Base-by-base conservation (phyloP, 441 rosid genomes). In the Populus hybrid region DNA sequence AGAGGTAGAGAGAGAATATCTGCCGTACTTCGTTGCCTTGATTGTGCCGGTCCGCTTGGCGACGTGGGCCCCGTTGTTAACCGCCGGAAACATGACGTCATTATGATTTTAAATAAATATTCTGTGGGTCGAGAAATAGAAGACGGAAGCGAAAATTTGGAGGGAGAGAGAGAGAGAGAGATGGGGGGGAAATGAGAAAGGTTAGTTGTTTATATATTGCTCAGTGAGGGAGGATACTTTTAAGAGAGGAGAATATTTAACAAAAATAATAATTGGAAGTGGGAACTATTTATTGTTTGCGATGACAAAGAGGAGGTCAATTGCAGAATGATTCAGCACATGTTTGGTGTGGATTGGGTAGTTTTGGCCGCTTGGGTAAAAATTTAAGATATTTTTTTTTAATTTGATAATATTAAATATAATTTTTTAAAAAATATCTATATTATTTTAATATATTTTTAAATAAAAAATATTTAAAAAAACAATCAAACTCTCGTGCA, bases 11-110 rank as follows among this genome's bases (percentile, higher is more conserved):
- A 79, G 4, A 80, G 70, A 70, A 80, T 28, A 79, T 79, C 78
- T 53, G 76, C 70, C 68, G 81, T 46, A 14, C 57, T 50, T 36
- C 80, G 83, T 3, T 40, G 81, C 24, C 67, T 86, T 32, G 78
- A 71, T 61, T 79, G 79, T 63, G 74, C 38, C 40, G 80, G 71
- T 50, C 79, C 67, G 68, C 57, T 35, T 30, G 82, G 65, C 8
- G 76, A 32, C 69, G 81, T 68, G 16, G 67, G 64, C 38, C 81
- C 86, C 86, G 81, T 79, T 78, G 82, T 69, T 75, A 89, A 77
- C 80, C 89, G 88, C 81, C 85, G 78, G 86, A 81, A 81, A 79
- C 82, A 84, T 40, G 90, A 88, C 53, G 90, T 79, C 98, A 93
- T 91, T 79, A 0, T 71, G 9, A 16, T 42, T 10, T 18, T 4